These are phyloP conservation scores for Bisporella sp. DNA, from an alignment of 2,329 filamentous ascomycete genomes.

Conservation along the genomic window DNA sequence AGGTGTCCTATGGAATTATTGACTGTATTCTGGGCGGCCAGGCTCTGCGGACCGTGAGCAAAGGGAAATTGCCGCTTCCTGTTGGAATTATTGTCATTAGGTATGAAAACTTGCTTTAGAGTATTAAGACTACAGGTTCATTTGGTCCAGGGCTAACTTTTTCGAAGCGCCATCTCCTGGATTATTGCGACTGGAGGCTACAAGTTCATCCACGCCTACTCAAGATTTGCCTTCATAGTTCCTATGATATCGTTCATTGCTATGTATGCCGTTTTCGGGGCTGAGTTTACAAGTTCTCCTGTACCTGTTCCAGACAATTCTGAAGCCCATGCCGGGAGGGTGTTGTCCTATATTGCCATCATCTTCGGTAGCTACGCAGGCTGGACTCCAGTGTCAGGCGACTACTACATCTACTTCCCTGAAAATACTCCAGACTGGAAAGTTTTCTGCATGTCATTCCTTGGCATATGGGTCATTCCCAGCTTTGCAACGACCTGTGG, in stretches of 20 bases:
- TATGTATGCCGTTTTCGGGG: constrained; percentile 66
- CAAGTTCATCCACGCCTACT: constrained; percentile 69
- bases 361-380: constrained; percentile 64
- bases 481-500: constrained; percentile 70
- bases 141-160: too few species aligned
- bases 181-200: constrained; percentile 66
- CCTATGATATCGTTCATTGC: constrained; percentile 58
- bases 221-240: constrained; percentile 55
- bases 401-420: constrained; percentile 77
- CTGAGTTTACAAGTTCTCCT: constrained; percentile 54
- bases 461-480: constrained; percentile 63
- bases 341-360: constrained; percentile 60
- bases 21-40: constrained; percentile 78
- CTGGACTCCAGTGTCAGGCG: constrained; percentile 69
- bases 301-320: constrained; percentile 53
- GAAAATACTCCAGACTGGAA: constrained; percentile 48
- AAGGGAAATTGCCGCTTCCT: constrained; percentile 59
- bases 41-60: constrained; percentile 63
- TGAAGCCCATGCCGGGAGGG: constrained; percentile 50
- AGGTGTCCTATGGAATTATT: constrained; percentile 68
- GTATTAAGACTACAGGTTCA: too few species aligned
- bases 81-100: constrained; percentile 72
- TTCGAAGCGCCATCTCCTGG: too few species aligned
- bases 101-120: constrained; percentile 49
- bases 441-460: constrained; percentile 63